A percentile compares a stretch with the other conserved stretches of the same genome.
phyloP scores from a whole-genome alignment of 345 rosid genomes.

The Draba incana region DNA sequence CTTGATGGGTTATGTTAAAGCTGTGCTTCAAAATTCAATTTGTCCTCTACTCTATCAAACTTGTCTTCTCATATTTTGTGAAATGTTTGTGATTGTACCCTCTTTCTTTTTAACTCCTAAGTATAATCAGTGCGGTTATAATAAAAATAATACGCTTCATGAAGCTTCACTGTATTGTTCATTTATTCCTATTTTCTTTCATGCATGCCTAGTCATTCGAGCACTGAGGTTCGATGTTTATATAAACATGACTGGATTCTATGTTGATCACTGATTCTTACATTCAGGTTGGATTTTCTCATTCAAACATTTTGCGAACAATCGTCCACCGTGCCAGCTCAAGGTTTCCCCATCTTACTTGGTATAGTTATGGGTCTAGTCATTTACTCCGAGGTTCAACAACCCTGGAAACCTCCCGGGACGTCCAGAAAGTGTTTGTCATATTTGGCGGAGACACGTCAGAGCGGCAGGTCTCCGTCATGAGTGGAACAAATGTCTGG shows the following conservation, averaged over 20 bases:
- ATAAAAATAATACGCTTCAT: background rate
- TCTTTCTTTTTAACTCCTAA: background rate
- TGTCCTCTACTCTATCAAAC: conserved; percentile 10
- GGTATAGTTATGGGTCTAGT: conserved; percentile 47
- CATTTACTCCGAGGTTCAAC: conserved; percentile 42
- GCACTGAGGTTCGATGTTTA: conserved; percentile 15
- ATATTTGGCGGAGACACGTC: conserved; percentile 92
- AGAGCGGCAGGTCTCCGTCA: conserved; percentile 96
- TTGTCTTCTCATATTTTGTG: conserved; percentile 1
- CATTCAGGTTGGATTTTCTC: conserved; percentile 95
- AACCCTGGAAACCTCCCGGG: conserved; percentile 42
- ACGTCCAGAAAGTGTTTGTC: conserved; percentile 63
- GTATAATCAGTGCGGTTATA: background rate
- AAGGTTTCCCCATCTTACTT: conserved; percentile 71
- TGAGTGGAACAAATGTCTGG: conserved; percentile 98
- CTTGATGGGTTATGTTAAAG: conserved; percentile 17
- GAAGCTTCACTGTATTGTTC: background rate
- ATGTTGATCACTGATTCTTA: conserved; percentile 11
- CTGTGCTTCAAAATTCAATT: conserved; percentile 9
- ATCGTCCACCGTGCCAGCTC: conserved; percentile 70
- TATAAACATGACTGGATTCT: conserved; percentile 9
- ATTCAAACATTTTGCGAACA: conserved; percentile 82
- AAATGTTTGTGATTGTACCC: conserved; percentile 11
- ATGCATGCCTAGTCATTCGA: conserved; percentile 13
- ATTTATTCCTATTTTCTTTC: conserved; percentile 3